Evolutionary conservation across 805 yeast species (phyloP).

Genomic region (Candida taoyuanica): DNA sequence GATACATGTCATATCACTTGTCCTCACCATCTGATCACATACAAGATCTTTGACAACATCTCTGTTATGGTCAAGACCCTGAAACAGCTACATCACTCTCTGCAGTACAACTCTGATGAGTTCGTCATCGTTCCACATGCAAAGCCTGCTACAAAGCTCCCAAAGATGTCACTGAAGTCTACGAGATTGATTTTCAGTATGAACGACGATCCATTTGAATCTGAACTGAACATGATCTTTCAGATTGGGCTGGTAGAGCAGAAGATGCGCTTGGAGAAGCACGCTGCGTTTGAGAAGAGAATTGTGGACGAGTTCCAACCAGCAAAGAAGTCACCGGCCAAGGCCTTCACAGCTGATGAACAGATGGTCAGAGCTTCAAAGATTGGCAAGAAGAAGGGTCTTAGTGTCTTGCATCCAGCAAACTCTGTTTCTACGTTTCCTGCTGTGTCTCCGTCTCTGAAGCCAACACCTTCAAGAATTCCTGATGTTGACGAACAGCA

Average conservation of each 20-base stretch:
- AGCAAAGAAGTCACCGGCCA: constrained; percentile 8
- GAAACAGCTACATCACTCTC: constrained; percentile 52
- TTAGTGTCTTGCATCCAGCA: constrained; percentile 5
- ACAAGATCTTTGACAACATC: constrained; percentile 75
- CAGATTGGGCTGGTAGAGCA: constrained; percentile 69
- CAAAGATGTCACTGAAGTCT: constrained; percentile 52
- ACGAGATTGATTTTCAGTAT: constrained; percentile 55
- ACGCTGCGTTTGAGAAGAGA: constrained; percentile 35
- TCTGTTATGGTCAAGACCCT: constrained; percentile 63
- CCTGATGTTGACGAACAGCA: constrained; percentile 1
- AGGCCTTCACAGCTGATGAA: constrained; percentile 10
- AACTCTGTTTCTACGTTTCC: constrained; percentile 8
- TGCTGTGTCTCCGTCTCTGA: neutral
- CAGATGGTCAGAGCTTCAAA: constrained; percentile 2
- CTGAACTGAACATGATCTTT: constrained; percentile 58
- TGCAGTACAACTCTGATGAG: constrained; percentile 37
- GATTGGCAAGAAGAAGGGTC: constrained; percentile 4
- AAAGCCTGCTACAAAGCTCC: constrained; percentile 44
- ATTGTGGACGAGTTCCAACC: constrained; percentile 19
- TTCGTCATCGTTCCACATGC: constrained; percentile 36
- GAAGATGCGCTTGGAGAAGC: constrained; percentile 50
- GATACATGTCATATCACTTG: constrained; percentile 47
- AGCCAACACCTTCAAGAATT: neutral
- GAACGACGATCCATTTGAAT: constrained; percentile 90
- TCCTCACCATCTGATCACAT: constrained; percentile 73